Percentiles rank a stretch among this genome's conserved stretches.
Evolutionary conservation across 2,329 filamentous ascomycete genomes (phyloP).

Genomic region (Leptographium lundbergii): DNA sequence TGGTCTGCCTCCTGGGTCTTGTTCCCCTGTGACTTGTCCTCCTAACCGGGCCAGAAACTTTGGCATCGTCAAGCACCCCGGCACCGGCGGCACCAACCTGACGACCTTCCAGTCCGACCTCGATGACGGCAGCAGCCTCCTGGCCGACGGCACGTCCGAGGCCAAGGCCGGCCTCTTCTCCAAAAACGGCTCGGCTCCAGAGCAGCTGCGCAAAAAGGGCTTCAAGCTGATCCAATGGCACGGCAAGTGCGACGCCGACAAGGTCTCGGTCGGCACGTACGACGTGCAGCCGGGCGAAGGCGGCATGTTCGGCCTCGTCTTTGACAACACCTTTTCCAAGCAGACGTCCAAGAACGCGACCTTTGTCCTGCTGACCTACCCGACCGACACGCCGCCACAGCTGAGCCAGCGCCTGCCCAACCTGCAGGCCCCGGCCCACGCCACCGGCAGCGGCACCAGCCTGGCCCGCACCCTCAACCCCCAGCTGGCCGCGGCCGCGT

Average conservation of each 20-base stretch:
- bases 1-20: no score
- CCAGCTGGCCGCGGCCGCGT: slow-evolving; percentile 20
- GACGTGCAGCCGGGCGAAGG: slow-evolving; percentile 63
- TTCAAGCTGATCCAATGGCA: slow-evolving; percentile 69
- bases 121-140: slow-evolving; percentile 19
- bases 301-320: slow-evolving; percentile 92
- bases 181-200: slow-evolving; percentile 46
- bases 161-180: slow-evolving; percentile 32
- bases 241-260: slow-evolving; percentile 93
- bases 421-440: slow-evolving; percentile 24
- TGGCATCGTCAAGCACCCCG: slow-evolving; percentile 93
- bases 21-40: not conserved
- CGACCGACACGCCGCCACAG: slow-evolving; percentile 66
- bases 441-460: slow-evolving; percentile 35
- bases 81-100: slow-evolving; percentile 45
- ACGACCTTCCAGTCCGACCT: slow-evolving; percentile 30
- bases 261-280: slow-evolving; percentile 81
- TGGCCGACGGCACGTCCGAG: slow-evolving; percentile 29
- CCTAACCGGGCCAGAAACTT: slow-evolving; percentile 53
- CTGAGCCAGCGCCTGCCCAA: slow-evolving; percentile 58
- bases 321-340: slow-evolving; percentile 98
- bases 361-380: slow-evolving; percentile 88
- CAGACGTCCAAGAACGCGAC: slow-evolving; percentile 88
- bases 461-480: slow-evolving; percentile 35
- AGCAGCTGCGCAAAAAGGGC: slow-evolving; percentile 53